phyloP scores from a whole-genome alignment of 1,284 basidiomycete genomes.

The Pholiota adiposa region DNA sequence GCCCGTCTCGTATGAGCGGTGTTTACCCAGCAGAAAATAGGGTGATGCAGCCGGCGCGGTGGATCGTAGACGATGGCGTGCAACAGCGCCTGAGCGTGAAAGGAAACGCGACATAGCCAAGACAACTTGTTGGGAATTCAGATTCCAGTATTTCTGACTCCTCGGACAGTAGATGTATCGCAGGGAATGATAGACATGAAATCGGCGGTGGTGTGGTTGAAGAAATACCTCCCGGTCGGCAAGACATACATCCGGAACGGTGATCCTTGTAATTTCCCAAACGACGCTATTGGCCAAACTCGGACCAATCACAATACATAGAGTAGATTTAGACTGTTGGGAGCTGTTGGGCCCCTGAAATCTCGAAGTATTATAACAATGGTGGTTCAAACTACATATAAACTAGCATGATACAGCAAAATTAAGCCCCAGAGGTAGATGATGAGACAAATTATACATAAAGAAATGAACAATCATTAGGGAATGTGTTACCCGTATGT shows the following conservation, averaged over 20 bases:
- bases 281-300: background rate
- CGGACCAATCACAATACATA: background rate
- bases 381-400: too few relatives aligned
- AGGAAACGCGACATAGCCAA: slow-evolving; percentile 15
- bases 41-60: background rate
- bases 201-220: slow-evolving; percentile 6
- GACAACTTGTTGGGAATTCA: background rate
- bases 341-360: background rate
- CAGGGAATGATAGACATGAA: slow-evolving; percentile 2
- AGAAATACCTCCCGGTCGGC: slow-evolving; percentile 11
- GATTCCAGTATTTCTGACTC: background rate
- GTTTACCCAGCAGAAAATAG: background rate
- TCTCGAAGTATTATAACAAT: background rate
- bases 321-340: background rate
- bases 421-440: background rate
- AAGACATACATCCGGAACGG: background rate
- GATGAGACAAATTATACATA: too few relatives aligned
- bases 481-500: too few relatives aligned
- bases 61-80: background rate
- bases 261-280: background rate
- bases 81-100: background rate
- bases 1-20: slow-evolving; percentile 24
- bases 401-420: background rate
- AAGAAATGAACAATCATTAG: too few relatives aligned
- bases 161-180: background rate